Evolutionary conservation across 768 basidiomycete genomes (phyloP).

Genomic region (Phaeotremella skinneri): DNA sequence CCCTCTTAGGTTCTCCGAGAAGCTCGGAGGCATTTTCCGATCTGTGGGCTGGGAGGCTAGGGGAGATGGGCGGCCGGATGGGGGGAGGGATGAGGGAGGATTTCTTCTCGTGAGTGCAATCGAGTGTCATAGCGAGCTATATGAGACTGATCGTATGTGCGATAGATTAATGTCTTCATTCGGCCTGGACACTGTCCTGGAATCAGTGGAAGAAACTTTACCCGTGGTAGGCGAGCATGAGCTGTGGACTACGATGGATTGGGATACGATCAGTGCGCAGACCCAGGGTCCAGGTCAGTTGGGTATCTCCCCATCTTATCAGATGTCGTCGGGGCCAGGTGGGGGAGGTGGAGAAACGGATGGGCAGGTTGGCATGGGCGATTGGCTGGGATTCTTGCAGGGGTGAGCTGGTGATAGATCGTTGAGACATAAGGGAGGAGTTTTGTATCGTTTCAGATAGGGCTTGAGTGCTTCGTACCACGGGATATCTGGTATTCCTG

Average conservation of each 20-base stretch:
- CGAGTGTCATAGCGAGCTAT: too few species aligned
- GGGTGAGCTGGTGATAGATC: too few species aligned
- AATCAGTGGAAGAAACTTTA: neutral
- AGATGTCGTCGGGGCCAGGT: neutral
- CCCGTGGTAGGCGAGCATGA: neutral
- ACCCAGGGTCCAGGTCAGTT: neutral
- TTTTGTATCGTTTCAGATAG: too few species aligned
- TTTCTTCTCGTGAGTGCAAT: conserved; percentile 30
- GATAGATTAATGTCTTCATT: conserved; percentile 25
- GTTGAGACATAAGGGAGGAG: too few species aligned
- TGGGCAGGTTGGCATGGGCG: too few species aligned
- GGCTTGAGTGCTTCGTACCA: too few species aligned
- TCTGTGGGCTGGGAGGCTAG: conserved; percentile 22
- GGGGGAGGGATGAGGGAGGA: conserved; percentile 29
- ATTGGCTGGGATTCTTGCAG: too few species aligned
- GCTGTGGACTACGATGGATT: neutral
- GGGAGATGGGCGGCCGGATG: conserved; percentile 17
- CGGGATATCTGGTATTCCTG: too few species aligned
- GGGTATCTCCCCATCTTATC: neutral
- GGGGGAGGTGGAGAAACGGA: neutral
- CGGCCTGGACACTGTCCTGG: conserved; percentile 12
- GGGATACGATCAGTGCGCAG: neutral
- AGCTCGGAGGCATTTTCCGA: conserved; percentile 3
- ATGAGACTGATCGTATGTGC: neutral
- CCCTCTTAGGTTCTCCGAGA: neutral